Percentiles rank a stretch among this genome's conserved stretches.
These are phyloP conservation scores for Dioscorea cayenensis DNA, from an alignment of 116 monocot genomes.

Conservation along the genomic window DNA sequence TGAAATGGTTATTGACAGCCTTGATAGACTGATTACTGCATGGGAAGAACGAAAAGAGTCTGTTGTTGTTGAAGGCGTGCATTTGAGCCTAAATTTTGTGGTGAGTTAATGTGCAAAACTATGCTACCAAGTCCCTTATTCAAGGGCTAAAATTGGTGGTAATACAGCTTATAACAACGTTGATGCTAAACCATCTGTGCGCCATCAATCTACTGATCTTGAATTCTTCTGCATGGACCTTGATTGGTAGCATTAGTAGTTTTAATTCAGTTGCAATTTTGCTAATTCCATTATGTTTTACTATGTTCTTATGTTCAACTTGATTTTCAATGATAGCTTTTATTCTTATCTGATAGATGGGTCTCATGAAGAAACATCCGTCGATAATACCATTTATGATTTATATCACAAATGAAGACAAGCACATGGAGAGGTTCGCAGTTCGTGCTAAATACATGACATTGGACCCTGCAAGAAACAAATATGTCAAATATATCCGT, in stretches of 20 bases:
- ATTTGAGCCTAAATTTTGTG: constrained; percentile 96
- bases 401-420: constrained; percentile 79
- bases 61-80: constrained; percentile 89
- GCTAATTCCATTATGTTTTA: not conserved
- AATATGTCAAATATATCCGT: constrained; percentile 86
- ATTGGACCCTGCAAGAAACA: constrained; percentile 80
- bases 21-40: constrained; percentile 82
- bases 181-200: not conserved
- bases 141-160: not conserved
- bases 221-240: not conserved
- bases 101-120: constrained; percentile 23
- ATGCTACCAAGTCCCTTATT: not conserved
- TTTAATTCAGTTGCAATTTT: not conserved
- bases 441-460: constrained; percentile 97
- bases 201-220: not conserved
- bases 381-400: constrained; percentile 93
- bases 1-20: constrained; percentile 95
- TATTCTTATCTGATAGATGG: constrained; percentile 53
- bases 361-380: constrained; percentile 92
- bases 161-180: not conserved
- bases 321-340: not conserved
- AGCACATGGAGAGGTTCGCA: constrained; percentile 92
- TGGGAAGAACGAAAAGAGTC: constrained; percentile 93
- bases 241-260: not conserved
- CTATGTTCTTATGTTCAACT: not conserved